Conservation (phyloP, 805 yeast genomes). For the Teunomyces stri region DNA sequence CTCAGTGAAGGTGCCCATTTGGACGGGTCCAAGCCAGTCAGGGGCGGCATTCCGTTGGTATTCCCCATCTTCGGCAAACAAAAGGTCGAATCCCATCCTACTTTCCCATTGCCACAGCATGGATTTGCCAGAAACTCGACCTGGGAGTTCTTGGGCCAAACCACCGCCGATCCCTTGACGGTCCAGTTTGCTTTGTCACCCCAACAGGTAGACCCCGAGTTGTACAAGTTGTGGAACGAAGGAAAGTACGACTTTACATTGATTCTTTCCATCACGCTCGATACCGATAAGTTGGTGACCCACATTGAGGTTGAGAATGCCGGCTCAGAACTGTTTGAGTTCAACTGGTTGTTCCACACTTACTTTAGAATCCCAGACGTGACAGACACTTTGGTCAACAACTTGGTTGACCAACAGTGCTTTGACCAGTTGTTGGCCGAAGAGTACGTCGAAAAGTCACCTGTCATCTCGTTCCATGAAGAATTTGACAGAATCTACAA, state of each 20-base stretch:
- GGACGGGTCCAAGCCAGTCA: constrained; percentile 90
- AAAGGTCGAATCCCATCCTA: constrained; percentile 49
- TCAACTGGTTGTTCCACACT: constrained; percentile 95
- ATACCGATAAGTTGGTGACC: constrained; percentile 57
- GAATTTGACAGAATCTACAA: constrained; percentile 87
- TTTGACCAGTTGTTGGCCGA: constrained; percentile 72
- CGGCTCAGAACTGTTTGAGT: constrained; percentile 64
- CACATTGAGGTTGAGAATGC: constrained; percentile 74
- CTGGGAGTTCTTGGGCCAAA: constrained; percentile 95
- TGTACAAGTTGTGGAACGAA: constrained; percentile 54
- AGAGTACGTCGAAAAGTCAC: constrained; percentile 67
- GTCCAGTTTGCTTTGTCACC: constrained; percentile 91
- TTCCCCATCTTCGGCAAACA: constrained; percentile 90
- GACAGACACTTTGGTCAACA: constrained; percentile 72
- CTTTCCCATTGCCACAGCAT: constrained; percentile 82
- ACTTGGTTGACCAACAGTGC: constrained; percentile 69
- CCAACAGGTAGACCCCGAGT: constrained; percentile 66
- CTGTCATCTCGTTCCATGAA: constrained; percentile 66
- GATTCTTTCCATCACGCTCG: constrained; percentile 36
- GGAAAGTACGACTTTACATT: constrained; percentile 64
- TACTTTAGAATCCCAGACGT: constrained; percentile 76
- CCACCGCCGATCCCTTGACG: constrained; percentile 58
- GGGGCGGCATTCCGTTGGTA: constrained; percentile 97
- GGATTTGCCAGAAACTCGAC: constrained; percentile 89
- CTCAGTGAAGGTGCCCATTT: constrained; percentile 70